Base-by-base conservation (phyloP, 2,329 filamentous ascomycete species). In the Aspergillaceae sp. region DNA sequence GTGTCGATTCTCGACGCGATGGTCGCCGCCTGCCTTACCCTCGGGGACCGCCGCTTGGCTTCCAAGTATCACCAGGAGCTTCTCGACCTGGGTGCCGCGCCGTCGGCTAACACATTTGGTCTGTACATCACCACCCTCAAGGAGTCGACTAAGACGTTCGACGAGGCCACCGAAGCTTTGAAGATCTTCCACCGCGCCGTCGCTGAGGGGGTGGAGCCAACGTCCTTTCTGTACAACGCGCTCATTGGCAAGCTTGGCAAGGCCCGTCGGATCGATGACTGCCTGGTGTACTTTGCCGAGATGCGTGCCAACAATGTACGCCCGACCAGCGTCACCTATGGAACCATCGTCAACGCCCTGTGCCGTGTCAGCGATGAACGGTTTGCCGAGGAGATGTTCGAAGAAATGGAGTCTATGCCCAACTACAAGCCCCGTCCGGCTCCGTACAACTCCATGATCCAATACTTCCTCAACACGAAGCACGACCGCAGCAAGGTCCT, bases 121-220 rank as follows among this genome's bases (percentile, higher is more conserved):
- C 79, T 98, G 11, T 98, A 97, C 76, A 98, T 98, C 70, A 97
- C 94, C n/a, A 97, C 91, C 1, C 76, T 98, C 51, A 96, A 97
- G 74, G 91, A 95, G 63, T 94, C 88, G 1, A 88, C 88, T 54
- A 95, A 94, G 79, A 97, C 90, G 0, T 97, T 96, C 55, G 92
- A 98, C 60, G 92, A 98, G 67, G 92, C 92, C 7, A 89, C 89
- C 6, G 92, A 97, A 67, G 92, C 92, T 46, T 85, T 97, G 62
- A 94, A 94, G 72, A 95, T 98, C 67, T 98, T 98, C 75, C 84
- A 92, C 60, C 87, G 89, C 47, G 90, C 92, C 48, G 89, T 94
- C 73, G 75, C 85, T 8, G 92, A 98, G 70, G 90, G 91, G 48
- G 92, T 98, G 9, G 87, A 95, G 69, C 90, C 92, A 19, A 94